These are phyloP conservation scores for Aciculosporium take DNA, from an alignment of 2,329 filamentous ascomycete species.

Conservation along the genomic window DNA sequence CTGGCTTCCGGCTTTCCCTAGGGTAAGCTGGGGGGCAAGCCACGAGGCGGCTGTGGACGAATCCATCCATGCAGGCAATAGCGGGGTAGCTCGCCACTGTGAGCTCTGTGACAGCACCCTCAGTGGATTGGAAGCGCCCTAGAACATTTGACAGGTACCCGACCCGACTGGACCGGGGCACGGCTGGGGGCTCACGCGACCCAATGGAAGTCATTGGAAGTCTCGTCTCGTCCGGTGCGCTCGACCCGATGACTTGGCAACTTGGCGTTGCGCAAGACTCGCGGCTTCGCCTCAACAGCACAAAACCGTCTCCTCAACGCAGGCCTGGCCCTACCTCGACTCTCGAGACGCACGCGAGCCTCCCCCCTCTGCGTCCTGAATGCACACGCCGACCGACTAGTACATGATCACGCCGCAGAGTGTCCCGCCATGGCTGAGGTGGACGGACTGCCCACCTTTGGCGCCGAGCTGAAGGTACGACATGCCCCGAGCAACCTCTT, in stretches of 20 bases:
- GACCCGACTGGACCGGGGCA: too few relatives aligned
- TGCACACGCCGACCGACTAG: constrained; percentile 3
- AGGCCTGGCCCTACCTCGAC: neutral
- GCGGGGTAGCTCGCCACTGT: too few relatives aligned
- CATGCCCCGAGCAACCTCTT: neutral
- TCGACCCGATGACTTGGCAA: neutral
- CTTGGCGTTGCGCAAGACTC: neutral
- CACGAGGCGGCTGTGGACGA: too few relatives aligned
- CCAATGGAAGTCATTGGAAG: too few relatives aligned
- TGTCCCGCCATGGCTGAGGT: constrained; percentile 56
- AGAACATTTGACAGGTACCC: neutral
- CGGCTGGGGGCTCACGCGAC: too few relatives aligned
- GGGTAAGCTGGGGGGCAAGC: too few relatives aligned
- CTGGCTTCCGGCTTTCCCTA: too few relatives aligned
- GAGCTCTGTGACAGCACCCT: too few relatives aligned
- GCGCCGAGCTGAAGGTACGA: constrained; percentile 79
- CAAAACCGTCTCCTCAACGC: neutral
- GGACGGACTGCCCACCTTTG: constrained; percentile 75
- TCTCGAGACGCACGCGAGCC: neutral
- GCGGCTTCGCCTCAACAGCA: neutral
- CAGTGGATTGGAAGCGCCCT: neutral
- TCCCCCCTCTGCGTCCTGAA: neutral
- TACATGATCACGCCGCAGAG: constrained; percentile 8
- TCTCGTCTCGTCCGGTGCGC: neutral
- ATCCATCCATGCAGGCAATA: too few relatives aligned